Evolutionary conservation across 2,329 filamentous ascomycete genomes (phyloP), one percentile per base, ranked within the genome.

Genomic region (Botrytis aclada): DNA sequence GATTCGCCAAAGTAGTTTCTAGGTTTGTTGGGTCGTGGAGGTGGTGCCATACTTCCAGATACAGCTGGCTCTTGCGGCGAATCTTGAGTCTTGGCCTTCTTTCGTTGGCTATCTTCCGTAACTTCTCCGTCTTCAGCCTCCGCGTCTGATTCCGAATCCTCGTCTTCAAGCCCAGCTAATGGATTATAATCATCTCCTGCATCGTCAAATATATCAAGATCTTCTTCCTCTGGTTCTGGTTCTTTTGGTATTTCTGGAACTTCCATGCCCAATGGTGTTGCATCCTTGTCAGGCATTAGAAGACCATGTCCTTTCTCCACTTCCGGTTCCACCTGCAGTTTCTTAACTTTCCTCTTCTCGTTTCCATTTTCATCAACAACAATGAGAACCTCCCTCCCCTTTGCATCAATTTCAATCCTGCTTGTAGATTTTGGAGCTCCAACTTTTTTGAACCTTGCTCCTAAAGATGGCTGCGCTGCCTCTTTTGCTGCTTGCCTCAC

Each of bases 161-260:
- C 83, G 12, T 83, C 25, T 82, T 76, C 85, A 76, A 92, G 82
- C 9, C 85, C 90, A 4, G 89, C 90, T 60, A 92, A 81, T 1
- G 90, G 90, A 78, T 92, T 86, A 79, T 92, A 92, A 77, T 92
- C 90, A 72, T 89, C 89, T 4, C 87, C 90, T 0, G 84, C 89
- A 70, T 87, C 89, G 56, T 88, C 89, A 75, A 92, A 92, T 12
- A 92, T 92, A 77, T 91, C 85, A 37, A 88, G 80, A 70, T 92
- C 85, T 72, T 88, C 84, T 54, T 88, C 84, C 32, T 88, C 85
- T 75, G 87, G 83, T 16, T 85, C 81, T 72, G 82, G 80, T 10
- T 82, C 81, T 51, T 84, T 84, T 62, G 85, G 81, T 54, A 86
- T 83, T 69, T 90, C 88, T 2, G 90, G 89, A 12, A 91, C 87